Percentiles rank a stretch among this genome's conserved stretches.
Evolutionary conservation across 1,139 yeast species (phyloP).

Genomic region (Debaryomyces sp.): DNA sequence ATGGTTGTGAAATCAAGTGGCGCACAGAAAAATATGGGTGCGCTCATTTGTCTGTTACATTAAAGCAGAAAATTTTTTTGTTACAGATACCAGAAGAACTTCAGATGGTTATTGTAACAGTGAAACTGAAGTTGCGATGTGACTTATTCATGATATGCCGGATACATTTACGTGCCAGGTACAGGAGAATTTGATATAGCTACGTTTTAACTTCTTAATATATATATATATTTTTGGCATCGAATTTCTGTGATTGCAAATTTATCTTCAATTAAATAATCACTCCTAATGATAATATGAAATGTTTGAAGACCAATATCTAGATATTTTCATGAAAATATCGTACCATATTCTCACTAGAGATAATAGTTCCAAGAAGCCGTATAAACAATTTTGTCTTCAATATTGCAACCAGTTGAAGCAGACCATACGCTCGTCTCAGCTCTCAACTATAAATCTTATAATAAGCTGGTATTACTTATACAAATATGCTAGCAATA

Average conservation of each 20-base stretch:
- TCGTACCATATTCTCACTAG: slow-evolving; percentile 6
- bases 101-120: neutral
- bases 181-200: neutral
- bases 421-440: slow-evolving; percentile 29
- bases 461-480: slow-evolving; percentile 34
- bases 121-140: neutral
- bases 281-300: slow-evolving; percentile 3
- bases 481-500: slow-evolving; percentile 28
- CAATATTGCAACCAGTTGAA: slow-evolving; percentile 24
- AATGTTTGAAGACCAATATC: slow-evolving; percentile 3
- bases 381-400: slow-evolving; percentile 17
- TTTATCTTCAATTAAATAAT: neutral
- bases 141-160: neutral
- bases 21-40: neutral
- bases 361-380: neutral
- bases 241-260: neutral
- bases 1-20: slow-evolving; percentile 1
- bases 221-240: neutral
- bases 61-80: neutral
- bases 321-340: slow-evolving; percentile 1
- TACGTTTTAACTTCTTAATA: neutral
- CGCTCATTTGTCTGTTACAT: neutral
- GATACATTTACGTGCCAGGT: neutral
- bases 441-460: slow-evolving; percentile 32
- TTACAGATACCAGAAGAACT: neutral